Evolutionary conservation across 148 eudicot genomes (phyloP).

Genomic region (Vaccinium corymbosum): DNA sequence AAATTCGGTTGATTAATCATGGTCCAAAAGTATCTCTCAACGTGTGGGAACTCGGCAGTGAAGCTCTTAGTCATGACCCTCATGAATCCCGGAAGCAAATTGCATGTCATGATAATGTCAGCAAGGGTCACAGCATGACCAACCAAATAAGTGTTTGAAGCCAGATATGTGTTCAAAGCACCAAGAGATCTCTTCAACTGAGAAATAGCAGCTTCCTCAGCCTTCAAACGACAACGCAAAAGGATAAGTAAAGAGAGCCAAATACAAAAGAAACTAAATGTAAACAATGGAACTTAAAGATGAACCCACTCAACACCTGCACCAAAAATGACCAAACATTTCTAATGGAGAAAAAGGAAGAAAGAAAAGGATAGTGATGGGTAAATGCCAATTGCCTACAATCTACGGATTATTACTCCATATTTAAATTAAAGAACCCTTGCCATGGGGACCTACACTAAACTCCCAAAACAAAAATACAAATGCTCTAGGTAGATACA

Average conservation of each 20-base stretch:
- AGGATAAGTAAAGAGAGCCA: neutral
- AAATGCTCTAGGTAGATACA: neutral
- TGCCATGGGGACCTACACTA: neutral
- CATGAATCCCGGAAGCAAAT: slow-evolving; percentile 8
- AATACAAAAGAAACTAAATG: too few species aligned
- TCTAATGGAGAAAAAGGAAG: too few species aligned
- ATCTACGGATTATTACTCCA: too few species aligned
- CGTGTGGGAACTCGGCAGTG: slow-evolving; percentile 43
- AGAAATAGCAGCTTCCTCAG: slow-evolving; percentile 63
- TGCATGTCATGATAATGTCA: slow-evolving; percentile 10
- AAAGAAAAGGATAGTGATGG: too few species aligned
- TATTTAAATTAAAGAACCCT: neutral
- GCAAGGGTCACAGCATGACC: slow-evolving; percentile 9
- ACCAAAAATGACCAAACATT: too few species aligned
- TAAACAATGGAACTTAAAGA: too few species aligned
- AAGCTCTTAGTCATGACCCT: slow-evolving; percentile 11
- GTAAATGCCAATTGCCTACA: too few species aligned
- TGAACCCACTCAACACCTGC: too few species aligned
- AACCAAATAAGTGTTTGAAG: slow-evolving; percentile 13
- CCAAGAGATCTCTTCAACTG: slow-evolving; percentile 13
- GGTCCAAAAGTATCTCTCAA: slow-evolving; percentile 35
- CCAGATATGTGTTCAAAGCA: slow-evolving; percentile 9
- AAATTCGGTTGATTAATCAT: slow-evolving; percentile 16
- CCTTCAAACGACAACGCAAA: slow-evolving; percentile 24
- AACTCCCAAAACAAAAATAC: neutral